Evolutionary conservation across 225 moss, liverwort and hornwort species (phyloP).

Genomic region (Thuidium tamariscinum): DNA sequence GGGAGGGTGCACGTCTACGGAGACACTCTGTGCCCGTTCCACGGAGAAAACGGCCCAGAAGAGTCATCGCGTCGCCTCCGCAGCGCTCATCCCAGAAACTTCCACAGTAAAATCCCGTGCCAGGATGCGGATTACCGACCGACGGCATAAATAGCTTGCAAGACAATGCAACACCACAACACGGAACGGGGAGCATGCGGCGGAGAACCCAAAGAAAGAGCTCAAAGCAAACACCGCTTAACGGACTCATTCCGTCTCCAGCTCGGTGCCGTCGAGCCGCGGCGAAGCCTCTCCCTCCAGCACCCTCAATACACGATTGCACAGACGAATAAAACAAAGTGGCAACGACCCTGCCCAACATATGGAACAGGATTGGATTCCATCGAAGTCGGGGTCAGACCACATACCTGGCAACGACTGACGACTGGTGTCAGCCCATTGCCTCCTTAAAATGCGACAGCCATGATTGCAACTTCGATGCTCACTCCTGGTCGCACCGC

Average conservation of each 20-base stretch:
- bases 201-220: neutral
- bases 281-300: too few species aligned
- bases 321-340: neutral
- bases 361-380: neutral
- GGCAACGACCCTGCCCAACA: neutral
- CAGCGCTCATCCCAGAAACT: neutral
- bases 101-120: neutral
- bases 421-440: slow-evolving; percentile 39
- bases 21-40: too few species aligned
- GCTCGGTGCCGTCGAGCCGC: neutral
- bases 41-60: neutral
- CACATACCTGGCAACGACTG: slow-evolving; percentile 49
- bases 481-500: neutral
- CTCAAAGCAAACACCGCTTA: neutral
- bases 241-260: neutral
- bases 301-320: neutral
- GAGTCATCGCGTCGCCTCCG: neutral
- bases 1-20: too few species aligned
- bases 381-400: neutral
- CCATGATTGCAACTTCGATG: slow-evolving; percentile 1
- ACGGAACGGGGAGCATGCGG: neutral
- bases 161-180: neutral
- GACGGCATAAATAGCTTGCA: neutral
- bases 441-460: slow-evolving; percentile 20
- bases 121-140: neutral